Conservation (phyloP, 257 asterid species). For the Lantana camara region DNA sequence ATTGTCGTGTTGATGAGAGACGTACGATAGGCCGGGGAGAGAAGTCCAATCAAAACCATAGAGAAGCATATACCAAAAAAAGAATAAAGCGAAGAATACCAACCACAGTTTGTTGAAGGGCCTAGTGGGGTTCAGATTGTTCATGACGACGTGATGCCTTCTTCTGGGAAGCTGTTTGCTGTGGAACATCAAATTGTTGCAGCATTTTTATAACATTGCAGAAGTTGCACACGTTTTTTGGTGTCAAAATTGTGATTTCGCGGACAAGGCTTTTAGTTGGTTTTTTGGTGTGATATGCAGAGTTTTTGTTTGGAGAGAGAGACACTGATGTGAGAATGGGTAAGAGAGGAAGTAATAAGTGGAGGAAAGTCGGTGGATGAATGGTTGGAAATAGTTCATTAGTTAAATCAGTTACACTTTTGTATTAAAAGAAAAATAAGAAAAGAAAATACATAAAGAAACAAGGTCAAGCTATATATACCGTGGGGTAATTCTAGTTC, state of each 20-base stretch:
- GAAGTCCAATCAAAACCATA: constrained; percentile 66
- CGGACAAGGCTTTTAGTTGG: no score
- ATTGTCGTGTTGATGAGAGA: constrained; percentile 24
- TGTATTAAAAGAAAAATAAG: neutral
- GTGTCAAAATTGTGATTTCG: neutral
- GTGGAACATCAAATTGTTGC: constrained; percentile 35
- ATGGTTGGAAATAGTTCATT: constrained; percentile 22
- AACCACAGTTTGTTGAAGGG: constrained; percentile 62
- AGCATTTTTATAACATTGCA: neutral
- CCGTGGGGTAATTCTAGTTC: no score
- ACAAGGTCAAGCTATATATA: no score
- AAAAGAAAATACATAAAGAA: no score
- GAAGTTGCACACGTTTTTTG: neutral
- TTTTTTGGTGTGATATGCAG: neutral
- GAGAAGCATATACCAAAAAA: constrained; percentile 68
- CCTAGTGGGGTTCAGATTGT: constrained; percentile 32
- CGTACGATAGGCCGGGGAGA: constrained; percentile 38
- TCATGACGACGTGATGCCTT: constrained; percentile 38
- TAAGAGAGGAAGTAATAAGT: neutral
- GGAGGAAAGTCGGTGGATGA: constrained; percentile 26
- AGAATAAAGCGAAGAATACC: constrained; percentile 44
- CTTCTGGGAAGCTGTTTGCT: constrained; percentile 21
- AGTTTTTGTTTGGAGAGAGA: neutral
- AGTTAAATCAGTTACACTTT: neutral
- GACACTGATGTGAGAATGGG: neutral